Evolutionary conservation across 192 early-diverging fungal species (phyloP).

Genomic region (Coemansia sp.): DNA sequence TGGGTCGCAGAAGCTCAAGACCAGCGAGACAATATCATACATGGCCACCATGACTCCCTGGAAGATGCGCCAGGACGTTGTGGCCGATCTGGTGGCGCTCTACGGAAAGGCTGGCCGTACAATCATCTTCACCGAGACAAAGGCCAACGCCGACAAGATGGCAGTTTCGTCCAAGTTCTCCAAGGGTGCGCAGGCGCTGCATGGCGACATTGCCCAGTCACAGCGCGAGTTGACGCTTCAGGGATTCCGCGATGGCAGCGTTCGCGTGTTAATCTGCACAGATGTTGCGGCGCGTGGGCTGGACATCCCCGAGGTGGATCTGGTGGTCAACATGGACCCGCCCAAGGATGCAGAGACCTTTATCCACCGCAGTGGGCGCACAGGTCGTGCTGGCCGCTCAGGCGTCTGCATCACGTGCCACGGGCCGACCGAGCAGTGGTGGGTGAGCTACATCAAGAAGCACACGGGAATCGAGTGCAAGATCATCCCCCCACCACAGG

Average conservation of each 20-base stretch:
- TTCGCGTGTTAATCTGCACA: conserved; percentile 88
- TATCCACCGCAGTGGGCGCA: conserved; percentile 93
- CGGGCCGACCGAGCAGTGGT: conserved; percentile 81
- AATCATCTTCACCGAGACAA: conserved; percentile 95
- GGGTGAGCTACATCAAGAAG: conserved; percentile 73
- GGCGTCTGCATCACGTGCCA: conserved; percentile 93
- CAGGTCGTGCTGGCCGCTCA: conserved; percentile 84
- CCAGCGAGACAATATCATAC: conserved; percentile 83
- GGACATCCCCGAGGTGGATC: conserved; percentile 94
- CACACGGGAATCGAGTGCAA: conserved; percentile 80
- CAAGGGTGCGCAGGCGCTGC: conserved; percentile 87
- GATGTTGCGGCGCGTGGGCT: conserved; percentile 95
- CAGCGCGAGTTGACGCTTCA: conserved; percentile 92
- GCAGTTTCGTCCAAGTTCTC: conserved; percentile 75
- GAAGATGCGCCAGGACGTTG: conserved; percentile 84
- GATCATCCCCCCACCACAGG: conserved; percentile 79
- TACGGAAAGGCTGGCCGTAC: conserved; percentile 81
- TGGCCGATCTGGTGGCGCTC: conserved; percentile 90
- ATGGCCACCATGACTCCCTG: conserved; percentile 82
- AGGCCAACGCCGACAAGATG: conserved; percentile 81
- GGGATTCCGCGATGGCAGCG: conserved; percentile 89
- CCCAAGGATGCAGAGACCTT: conserved; percentile 92
- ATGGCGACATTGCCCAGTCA: conserved; percentile 80
- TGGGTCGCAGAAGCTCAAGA: conserved; percentile 84
- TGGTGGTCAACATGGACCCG: conserved; percentile 95